Evolutionary conservation across 257 asterid species (phyloP), one percentile per base, ranked within the genome.

Genomic region (Catharanthus roseus): DNA sequence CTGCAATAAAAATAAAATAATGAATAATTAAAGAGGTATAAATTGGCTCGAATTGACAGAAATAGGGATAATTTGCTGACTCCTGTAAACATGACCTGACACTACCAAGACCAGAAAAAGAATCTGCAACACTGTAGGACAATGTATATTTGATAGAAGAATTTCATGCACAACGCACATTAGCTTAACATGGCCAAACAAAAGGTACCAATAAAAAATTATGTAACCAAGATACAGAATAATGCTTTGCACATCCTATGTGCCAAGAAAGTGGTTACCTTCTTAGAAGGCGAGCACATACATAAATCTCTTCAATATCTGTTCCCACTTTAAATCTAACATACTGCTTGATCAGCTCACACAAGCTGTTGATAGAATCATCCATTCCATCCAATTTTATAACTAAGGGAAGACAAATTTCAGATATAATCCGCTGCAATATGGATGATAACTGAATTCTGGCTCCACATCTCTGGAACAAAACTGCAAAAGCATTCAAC

Each of bases 271-370:
- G 33, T 36, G 47, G 49, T 51, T 81, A 91, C 97, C 96, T 93
- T 82, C 83, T 80, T 76, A 91, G 69, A 75, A 88, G 85, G 86
- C 95, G 76, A 15, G 78, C 42, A 68, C 95, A 93, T 33, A 77
- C 50, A 79, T 93, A 86, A 50, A 93, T 88, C 90, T 93, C 99
- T 85, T 93, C 99, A 51, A 93, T 78, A 76, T 93, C 99, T 45
- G 84, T 81, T 73, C 81, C 81, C 67, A 93, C 81, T 82, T 85
- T 91, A 28, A 85, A 74, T 72, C 80, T 79, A 56, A 84, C 58
- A 66, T 93, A 93, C 80, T 91, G 93, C 87, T 80, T 86, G 81
- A 93, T 74, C 76, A 93, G 85, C 84, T 91, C 96, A 74, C 77
- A 78, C 70, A 91, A 58, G 80, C 80, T 78, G 78, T 78, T 77